Evolutionary conservation across 306 rosid species (phyloP).

Genomic region (Rosa chinensis): DNA sequence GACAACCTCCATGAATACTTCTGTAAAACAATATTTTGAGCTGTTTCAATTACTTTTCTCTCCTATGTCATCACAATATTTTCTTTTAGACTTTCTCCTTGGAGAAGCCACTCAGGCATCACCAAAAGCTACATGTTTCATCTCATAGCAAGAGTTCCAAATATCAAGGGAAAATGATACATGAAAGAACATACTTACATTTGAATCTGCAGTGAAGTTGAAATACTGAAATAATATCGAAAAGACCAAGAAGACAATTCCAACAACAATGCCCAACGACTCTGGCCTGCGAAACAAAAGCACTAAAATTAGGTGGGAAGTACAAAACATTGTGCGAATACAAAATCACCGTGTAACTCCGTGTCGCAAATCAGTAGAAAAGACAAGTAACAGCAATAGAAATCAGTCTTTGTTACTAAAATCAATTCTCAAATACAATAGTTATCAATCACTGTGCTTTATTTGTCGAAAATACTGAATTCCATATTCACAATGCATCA

Average conservation of each 20-base stretch:
- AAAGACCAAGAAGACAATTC: slow-evolving; percentile 78
- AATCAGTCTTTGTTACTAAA: not conserved
- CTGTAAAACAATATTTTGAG: no score
- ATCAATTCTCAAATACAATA: not conserved
- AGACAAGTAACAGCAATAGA: not conserved
- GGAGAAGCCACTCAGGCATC: no score
- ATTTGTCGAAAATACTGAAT: not conserved
- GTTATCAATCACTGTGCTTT: not conserved
- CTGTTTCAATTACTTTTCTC: no score
- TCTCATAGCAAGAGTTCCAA: no score
- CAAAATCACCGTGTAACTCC: not conserved
- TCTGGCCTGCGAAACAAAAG: slow-evolving; percentile 67
- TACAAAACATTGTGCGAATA: not conserved
- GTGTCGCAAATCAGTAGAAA: not conserved
- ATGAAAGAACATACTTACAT: slow-evolving; percentile 72
- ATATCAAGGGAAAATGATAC: no score
- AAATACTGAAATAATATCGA: slow-evolving; percentile 85
- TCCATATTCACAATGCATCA: not conserved
- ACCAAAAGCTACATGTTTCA: no score
- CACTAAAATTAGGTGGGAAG: not conserved
- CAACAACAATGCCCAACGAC: slow-evolving; percentile 89
- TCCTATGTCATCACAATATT: no score
- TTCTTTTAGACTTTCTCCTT: no score
- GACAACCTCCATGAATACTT: no score
- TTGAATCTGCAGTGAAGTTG: slow-evolving; percentile 87